Evolutionary conservation across 2,329 filamentous ascomycete species (phyloP).

Genomic region (Colletotrichum phormii): DNA sequence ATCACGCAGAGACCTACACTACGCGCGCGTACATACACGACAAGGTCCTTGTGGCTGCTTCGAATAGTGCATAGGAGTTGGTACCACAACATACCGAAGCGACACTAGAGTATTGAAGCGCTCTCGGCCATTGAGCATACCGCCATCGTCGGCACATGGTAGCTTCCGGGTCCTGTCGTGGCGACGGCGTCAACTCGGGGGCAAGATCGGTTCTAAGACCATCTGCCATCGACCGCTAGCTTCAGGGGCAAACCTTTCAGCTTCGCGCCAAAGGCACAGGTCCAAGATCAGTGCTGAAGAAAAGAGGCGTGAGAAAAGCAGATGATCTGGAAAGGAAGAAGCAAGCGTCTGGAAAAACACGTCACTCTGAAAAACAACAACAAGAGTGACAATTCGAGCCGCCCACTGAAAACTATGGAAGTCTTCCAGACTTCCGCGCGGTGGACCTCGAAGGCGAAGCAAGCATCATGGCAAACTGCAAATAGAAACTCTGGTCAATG

Average conservation of each 20-base stretch:
- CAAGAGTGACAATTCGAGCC: background rate
- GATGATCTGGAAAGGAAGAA: background rate
- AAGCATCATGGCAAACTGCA: constrained; percentile 16
- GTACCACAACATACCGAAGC: background rate
- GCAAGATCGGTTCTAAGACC: constrained; percentile 3
- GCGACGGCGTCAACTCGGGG: background rate
- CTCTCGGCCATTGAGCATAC: background rate
- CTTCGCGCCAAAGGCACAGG: background rate
- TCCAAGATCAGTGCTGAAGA: constrained; percentile 1
- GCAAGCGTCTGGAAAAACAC: constrained; percentile 7
- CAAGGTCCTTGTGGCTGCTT: background rate
- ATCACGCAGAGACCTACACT: background rate
- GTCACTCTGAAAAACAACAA: constrained; percentile 16
- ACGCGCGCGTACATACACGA: background rate
- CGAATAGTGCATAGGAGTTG: background rate
- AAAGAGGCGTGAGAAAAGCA: background rate
- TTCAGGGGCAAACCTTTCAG: constrained; percentile 3
- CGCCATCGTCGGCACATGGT: background rate
- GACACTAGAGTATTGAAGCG: background rate
- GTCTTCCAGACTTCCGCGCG: constrained; percentile 5
- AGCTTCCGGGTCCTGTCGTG: background rate
- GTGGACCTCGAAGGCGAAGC: constrained; percentile 11
- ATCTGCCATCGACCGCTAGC: constrained; percentile 11
- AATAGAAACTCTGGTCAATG: constrained; percentile 20
- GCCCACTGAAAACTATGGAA: constrained; percentile 7